Evolutionary conservation across 129 eudicot species (phyloP).

Genomic region (Flaveria trinervia): DNA sequence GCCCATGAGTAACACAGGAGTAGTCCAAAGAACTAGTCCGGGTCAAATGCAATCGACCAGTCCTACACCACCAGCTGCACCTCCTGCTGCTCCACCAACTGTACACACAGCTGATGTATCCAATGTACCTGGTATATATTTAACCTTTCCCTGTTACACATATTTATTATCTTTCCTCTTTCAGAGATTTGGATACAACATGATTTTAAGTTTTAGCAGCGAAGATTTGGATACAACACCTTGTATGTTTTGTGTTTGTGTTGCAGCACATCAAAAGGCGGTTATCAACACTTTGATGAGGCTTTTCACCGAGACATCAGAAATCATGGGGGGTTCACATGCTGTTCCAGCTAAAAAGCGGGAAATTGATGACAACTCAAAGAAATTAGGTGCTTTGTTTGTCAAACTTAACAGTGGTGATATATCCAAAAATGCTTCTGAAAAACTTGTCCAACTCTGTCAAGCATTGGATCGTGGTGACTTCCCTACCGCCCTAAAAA

Average conservation of each 20-base stretch:
- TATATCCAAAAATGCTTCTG: constrained; percentile 81
- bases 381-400: constrained; percentile 82
- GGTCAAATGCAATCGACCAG: constrained; percentile 64
- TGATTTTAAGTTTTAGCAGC: neutral
- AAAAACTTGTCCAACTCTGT: constrained; percentile 89
- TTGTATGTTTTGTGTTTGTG: constrained; percentile 12
- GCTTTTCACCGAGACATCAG: constrained; percentile 86
- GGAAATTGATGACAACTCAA: constrained; percentile 97
- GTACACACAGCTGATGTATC: constrained; percentile 94
- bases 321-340: constrained; percentile 82
- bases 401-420: constrained; percentile 86
- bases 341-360: constrained; percentile 84
- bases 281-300: constrained; percentile 78
- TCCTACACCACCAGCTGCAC: constrained; percentile 53
- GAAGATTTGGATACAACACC: neutral
- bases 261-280: constrained; percentile 73
- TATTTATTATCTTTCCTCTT: neutral
- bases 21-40: constrained; percentile 55
- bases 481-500: constrained; percentile 72
- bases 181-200: neutral
- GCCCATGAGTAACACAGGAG: constrained; percentile 43
- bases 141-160: constrained; percentile 30
- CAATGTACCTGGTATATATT: constrained; percentile 77
- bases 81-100: constrained; percentile 92
- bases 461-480: constrained; percentile 89